These are phyloP conservation scores for Nicotiana tomentosiformis DNA, from an alignment of 257 asterid species.

Conservation along the genomic window DNA sequence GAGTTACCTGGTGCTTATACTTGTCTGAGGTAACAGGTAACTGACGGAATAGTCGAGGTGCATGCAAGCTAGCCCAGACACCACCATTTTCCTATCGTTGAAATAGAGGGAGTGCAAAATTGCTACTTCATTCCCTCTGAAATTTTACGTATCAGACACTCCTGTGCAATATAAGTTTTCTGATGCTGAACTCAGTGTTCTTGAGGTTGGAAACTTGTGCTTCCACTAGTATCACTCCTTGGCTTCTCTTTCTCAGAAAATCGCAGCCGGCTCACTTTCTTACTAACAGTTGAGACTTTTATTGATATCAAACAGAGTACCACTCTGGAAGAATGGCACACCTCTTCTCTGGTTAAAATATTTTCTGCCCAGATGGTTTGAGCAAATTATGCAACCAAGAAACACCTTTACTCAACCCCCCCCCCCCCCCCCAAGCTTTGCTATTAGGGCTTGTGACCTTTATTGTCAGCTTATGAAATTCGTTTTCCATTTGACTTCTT, in stretches of 20 bases:
- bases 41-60: too few species aligned
- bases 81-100: too few species aligned
- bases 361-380: neutral
- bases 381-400: neutral
- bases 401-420: neutral
- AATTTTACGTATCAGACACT: constrained; percentile 6
- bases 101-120: neutral
- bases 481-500: too few species aligned
- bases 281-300: neutral
- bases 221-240: neutral
- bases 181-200: neutral
- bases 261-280: neutral
- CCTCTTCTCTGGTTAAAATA: neutral
- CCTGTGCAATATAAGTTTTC: neutral
- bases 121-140: neutral
- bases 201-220: neutral
- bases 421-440: neutral
- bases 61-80: too few species aligned
- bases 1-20: too few species aligned
- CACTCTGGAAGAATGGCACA: neutral
- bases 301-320: neutral
- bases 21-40: too few species aligned
- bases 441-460: too few species aligned
- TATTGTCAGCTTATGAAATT: too few species aligned
- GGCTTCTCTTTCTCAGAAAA: neutral